Evolutionary conservation across 768 basidiomycete species (phyloP).

Genomic region (Austroboletus festivus): DNA sequence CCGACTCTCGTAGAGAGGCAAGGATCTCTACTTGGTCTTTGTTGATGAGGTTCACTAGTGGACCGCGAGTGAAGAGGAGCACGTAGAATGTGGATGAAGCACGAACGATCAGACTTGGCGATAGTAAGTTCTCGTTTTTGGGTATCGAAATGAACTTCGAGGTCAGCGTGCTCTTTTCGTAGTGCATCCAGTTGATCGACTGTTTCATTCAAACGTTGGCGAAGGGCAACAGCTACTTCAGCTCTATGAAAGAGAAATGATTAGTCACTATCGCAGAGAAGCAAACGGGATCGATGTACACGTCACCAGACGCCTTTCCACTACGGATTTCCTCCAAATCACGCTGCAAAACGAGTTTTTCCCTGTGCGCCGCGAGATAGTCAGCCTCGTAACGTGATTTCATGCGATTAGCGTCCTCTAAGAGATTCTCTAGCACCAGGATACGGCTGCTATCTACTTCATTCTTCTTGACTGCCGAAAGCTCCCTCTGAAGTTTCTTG

Average conservation of each 20-base stretch:
- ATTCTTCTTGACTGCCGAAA: slow-evolving; percentile 70
- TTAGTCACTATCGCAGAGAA: slow-evolving; percentile 1
- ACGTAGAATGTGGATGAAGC: neutral
- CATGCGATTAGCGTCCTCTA: slow-evolving; percentile 89
- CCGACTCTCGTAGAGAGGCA: slow-evolving; percentile 78
- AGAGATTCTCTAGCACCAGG: slow-evolving; percentile 83
- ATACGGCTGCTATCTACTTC: slow-evolving; percentile 74
- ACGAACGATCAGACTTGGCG: slow-evolving; percentile 82
- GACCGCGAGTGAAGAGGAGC: slow-evolving; percentile 6
- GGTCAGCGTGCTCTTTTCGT: slow-evolving; percentile 62
- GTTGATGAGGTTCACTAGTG: slow-evolving; percentile 81
- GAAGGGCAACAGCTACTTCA: slow-evolving; percentile 84
- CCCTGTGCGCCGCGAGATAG: slow-evolving; percentile 80
- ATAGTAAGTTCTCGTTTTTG: slow-evolving; percentile 69
- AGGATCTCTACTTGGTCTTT: slow-evolving; percentile 93
- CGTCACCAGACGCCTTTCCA: slow-evolving; percentile 80
- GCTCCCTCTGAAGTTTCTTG: slow-evolving; percentile 74
- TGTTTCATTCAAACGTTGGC: slow-evolving; percentile 84
- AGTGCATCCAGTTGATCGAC: slow-evolving; percentile 75
- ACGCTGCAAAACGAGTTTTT: slow-evolving; percentile 74
- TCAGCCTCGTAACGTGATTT: slow-evolving; percentile 87
- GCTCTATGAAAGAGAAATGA: slow-evolving; percentile 43
- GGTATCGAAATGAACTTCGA: slow-evolving; percentile 66
- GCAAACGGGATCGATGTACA: slow-evolving; percentile 43
- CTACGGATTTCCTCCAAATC: slow-evolving; percentile 86